phyloP scores from a whole-genome alignment of 1,139 yeast species.

The Pneumocystis oryctolagi region DNA sequence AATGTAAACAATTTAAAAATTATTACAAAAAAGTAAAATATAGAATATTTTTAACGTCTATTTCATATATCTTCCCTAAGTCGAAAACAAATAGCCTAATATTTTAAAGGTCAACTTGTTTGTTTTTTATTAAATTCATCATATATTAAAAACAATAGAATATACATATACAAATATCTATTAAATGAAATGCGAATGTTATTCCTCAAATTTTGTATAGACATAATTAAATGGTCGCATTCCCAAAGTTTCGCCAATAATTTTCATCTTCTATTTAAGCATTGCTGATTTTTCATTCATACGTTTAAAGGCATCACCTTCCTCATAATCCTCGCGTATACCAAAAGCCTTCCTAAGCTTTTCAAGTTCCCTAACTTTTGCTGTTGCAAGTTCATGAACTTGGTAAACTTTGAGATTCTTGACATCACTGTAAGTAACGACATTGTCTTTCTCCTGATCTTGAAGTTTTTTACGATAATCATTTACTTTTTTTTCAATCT shows the following conservation, averaged over 20 bases:
- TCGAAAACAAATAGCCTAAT: too few relatives aligned
- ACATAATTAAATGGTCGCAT: background rate
- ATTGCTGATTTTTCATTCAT: background rate
- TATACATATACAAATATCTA: too few relatives aligned
- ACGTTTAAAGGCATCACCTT: slow-evolving; percentile 6
- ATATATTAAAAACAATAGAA: too few relatives aligned
- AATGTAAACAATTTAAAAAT: too few relatives aligned
- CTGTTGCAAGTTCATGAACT: slow-evolving; percentile 7
- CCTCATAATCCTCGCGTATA: slow-evolving; percentile 7
- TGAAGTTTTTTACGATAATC: slow-evolving; percentile 29
- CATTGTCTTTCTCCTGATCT: background rate
- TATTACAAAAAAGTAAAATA: too few relatives aligned
- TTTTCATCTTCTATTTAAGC: background rate
- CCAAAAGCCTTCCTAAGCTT: slow-evolving; percentile 7
- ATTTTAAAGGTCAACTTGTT: too few relatives aligned
- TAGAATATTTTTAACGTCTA: too few relatives aligned
- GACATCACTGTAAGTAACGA: background rate
- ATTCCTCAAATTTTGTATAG: too few relatives aligned
- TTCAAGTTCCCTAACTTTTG: slow-evolving; percentile 6
- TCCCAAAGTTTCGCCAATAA: background rate
- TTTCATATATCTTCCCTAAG: too few relatives aligned
- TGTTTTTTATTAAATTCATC: too few relatives aligned
- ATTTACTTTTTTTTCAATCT: slow-evolving; percentile 23
- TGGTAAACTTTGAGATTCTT: slow-evolving; percentile 4
- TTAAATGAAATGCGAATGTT: too few relatives aligned